These are phyloP conservation scores for Liriodendron chinense DNA, from an alignment of 164 flowering plant species.

Conservation along the genomic window DNA sequence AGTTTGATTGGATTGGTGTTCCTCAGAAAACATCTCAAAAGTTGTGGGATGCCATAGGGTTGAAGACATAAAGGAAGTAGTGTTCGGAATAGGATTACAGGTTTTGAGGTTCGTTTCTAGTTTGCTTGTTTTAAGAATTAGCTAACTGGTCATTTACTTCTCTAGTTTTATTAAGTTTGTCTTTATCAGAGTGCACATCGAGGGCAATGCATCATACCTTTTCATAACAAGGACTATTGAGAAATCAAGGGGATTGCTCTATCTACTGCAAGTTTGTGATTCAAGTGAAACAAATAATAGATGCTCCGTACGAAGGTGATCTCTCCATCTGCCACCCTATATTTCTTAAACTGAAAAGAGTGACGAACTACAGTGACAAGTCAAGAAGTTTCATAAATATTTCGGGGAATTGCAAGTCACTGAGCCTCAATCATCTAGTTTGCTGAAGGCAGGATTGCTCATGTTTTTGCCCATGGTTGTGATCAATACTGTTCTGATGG, in stretches of 20 bases:
- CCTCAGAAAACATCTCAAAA: slow-evolving; percentile 35
- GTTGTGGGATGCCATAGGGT: slow-evolving; percentile 45
- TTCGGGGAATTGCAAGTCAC: not conserved
- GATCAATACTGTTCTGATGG: not conserved
- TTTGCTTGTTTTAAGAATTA: not conserved
- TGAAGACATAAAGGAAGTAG: slow-evolving; percentile 56
- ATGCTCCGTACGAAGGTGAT: slow-evolving; percentile 48
- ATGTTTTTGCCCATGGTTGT: not conserved
- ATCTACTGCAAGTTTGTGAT: slow-evolving; percentile 33
- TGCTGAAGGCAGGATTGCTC: not conserved
- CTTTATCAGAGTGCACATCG: slow-evolving; percentile 44
- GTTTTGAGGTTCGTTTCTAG: slow-evolving; percentile 52
- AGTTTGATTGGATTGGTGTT: slow-evolving; percentile 5
- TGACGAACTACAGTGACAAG: not conserved
- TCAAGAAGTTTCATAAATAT: no score
- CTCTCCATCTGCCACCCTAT: not conserved
- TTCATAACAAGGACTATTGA: slow-evolving; percentile 53
- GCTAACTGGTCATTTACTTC: not conserved
- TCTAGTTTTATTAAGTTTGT: slow-evolving; percentile 3
- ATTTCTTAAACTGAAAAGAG: slow-evolving; percentile 4
- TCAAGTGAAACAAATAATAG: slow-evolving; percentile 14
- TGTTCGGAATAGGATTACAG: slow-evolving; percentile 63
- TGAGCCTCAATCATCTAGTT: not conserved
- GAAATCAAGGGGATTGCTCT: slow-evolving; percentile 46
- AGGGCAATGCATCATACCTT: slow-evolving; percentile 32